Base-by-base conservation (phyloP, 768 basidiomycete genomes). In the Panellus pusillus region DNA sequence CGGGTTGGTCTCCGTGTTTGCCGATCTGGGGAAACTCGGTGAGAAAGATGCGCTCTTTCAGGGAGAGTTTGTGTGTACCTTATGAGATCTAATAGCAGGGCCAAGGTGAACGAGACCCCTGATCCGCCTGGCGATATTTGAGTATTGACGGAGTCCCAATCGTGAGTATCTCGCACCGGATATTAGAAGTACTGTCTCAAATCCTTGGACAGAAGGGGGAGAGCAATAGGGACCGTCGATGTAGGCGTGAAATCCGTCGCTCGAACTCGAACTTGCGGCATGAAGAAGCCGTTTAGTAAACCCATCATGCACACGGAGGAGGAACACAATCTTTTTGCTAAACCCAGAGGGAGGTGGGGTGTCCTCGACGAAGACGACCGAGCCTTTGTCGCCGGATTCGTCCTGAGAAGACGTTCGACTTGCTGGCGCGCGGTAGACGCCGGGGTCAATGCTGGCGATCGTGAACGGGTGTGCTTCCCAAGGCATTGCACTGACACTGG, bases 211-310 rank as follows among this genome's bases (percentile, higher is more conserved):
- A 47, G 73, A 64, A 1, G 75, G 74, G 0, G 71, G 66, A 3
- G 55, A 53, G 1, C 80, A 81, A 48, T 82, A 83, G 3, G 82
- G 82, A 8, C 82, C 82, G 37, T 83, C 82, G 9, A 83, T 61
- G 40, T 77, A 72, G 9, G 76, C 68, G 20, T 70, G 70, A 15
- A 79, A 68, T 42, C 62, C 58, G 3, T 68, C 66, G 24, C 51
- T 52, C 3, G 48, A 13, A 18, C 36, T 14, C 12, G 49, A 42
- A 44, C 24, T 17, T 6, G 72, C 73, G 15, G 49, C 65, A 43
- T 71, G 66, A 36, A 58, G 65, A 9, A 79, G 66, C 0, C 75
- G 70, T 60, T 71, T 75, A 9, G 82, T 83, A 62, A 83, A 81
- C 0, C 82, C 82, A 35, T 72, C 71, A 44, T 74, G 66, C 17